Percentiles rank a stretch among this genome's conserved stretches.
Evolutionary conservation across 225 moss, liverwort and hornwort genomes (phyloP).

Genomic region (Climacium dendroides): DNA sequence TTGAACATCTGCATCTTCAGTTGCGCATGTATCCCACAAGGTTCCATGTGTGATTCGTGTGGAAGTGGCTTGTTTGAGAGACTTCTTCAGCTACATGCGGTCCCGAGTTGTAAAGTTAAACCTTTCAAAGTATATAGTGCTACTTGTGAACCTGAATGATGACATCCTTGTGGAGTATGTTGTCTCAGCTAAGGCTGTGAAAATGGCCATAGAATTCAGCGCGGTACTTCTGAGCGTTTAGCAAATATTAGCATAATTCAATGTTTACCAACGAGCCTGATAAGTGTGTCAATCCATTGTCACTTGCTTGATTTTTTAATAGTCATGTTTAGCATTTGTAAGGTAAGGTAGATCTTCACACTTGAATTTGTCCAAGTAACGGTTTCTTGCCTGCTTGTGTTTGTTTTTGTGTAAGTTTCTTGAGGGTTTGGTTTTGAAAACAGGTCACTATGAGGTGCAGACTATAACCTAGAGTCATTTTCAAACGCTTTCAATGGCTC

Average conservation of each 20-base stretch:
- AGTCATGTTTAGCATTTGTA: too few relatives aligned
- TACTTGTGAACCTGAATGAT: neutral
- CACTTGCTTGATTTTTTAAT: too few relatives aligned
- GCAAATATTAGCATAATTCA: neutral
- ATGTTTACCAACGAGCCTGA: neutral
- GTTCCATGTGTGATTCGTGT: neutral
- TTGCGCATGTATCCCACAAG: accelerated
- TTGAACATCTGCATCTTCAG: neutral
- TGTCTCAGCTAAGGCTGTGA: neutral
- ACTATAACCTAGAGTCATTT: too few relatives aligned
- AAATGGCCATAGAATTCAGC: neutral
- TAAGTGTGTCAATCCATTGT: too few relatives aligned
- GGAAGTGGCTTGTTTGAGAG: neutral
- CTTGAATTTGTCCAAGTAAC: too few relatives aligned
- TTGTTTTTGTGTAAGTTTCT: too few relatives aligned
- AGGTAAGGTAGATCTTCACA: too few relatives aligned
- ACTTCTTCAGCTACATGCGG: neutral
- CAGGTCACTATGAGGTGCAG: too few relatives aligned
- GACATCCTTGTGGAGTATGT: neutral
- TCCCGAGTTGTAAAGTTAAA: neutral
- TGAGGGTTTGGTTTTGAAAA: too few relatives aligned
- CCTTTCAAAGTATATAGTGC: neutral
- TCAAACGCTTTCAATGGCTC: too few relatives aligned
- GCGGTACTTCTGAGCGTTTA: neutral
- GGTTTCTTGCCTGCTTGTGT: too few relatives aligned